A percentile compares a stretch with the other conserved stretches of the same genome.
phyloP scores from a whole-genome alignment of 495 filamentous ascomycete species.

The Tuber aestivum region DNA sequence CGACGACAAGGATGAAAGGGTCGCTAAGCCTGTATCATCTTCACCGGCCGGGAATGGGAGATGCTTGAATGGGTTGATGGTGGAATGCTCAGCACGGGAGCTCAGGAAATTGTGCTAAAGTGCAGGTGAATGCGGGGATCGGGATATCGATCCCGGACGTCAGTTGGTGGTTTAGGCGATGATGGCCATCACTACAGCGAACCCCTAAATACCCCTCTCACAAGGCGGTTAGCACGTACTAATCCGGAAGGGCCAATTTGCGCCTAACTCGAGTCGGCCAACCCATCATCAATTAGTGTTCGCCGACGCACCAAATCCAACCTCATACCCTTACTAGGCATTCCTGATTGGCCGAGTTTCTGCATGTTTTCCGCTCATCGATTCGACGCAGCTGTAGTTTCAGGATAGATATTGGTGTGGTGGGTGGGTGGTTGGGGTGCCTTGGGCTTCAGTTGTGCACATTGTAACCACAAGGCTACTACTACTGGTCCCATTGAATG shows the following conservation, averaged over 20 bases:
- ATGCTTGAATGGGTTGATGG: background rate
- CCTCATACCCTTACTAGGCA: background rate
- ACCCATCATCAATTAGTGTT: background rate
- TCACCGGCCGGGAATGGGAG: background rate
- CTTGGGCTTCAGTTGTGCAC: background rate
- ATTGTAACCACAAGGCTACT: background rate
- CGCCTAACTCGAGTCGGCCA: background rate
- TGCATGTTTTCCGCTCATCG: constrained; percentile 2
- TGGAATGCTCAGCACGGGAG: background rate
- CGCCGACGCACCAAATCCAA: background rate
- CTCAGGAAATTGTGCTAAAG: background rate
- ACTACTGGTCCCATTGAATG: background rate
- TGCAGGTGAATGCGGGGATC: background rate
- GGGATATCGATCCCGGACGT: background rate
- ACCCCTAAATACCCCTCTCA: background rate
- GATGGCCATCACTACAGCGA: background rate
- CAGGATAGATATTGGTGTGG: background rate
- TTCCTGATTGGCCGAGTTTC: background rate
- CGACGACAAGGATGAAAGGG: background rate
- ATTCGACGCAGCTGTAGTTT: background rate
- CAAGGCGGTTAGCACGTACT: background rate
- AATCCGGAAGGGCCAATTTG: background rate
- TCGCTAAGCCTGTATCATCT: background rate
- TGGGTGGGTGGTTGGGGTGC: background rate
- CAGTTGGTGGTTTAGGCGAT: background rate